A percentile compares a stretch with the other conserved stretches of the same genome.
Evolutionary conservation across 2,329 filamentous ascomycete species (phyloP).

Genomic region (Corniculantispora saksenae): DNA sequence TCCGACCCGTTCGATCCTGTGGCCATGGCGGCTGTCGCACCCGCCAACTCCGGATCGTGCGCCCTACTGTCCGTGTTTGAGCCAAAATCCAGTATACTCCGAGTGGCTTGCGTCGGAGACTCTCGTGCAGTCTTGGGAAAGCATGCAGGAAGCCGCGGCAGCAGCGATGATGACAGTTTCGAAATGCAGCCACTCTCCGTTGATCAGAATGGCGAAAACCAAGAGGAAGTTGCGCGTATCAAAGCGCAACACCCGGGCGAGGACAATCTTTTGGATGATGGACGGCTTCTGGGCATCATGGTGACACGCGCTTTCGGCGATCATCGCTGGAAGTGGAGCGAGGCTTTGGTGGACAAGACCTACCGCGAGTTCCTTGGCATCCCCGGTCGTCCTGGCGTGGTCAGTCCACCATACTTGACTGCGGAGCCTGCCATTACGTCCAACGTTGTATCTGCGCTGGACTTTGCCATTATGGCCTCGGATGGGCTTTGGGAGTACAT

Average conservation of each 20-base stretch:
- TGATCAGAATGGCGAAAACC: neutral
- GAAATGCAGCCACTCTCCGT: neutral
- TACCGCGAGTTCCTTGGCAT: neutral
- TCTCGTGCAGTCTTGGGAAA: neutral
- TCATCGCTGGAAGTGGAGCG: slow-evolving; percentile 3
- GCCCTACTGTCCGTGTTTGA: neutral
- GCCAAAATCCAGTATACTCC: neutral
- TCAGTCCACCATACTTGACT: slow-evolving; percentile 19
- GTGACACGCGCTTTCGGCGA: neutral
- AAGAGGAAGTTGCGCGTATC: neutral
- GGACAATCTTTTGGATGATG: neutral
- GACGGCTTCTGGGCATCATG: neutral
- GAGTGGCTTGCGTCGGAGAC: neutral
- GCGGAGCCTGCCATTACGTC: slow-evolving; percentile 18
- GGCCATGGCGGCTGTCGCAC: neutral
- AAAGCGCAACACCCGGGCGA: slow-evolving; percentile 1
- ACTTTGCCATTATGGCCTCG: slow-evolving; percentile 22
- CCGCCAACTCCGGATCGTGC: neutral
- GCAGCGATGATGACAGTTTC: neutral
- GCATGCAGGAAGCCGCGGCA: no score
- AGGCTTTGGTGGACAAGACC: neutral
- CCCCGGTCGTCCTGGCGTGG: neutral
- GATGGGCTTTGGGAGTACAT: slow-evolving; percentile 22
- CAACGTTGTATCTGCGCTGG: neutral
- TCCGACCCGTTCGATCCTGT: neutral